Percentiles rank a stretch among this genome's conserved stretches.
phyloP scores from a whole-genome alignment of 2,329 filamentous ascomycete species.

The Fusarium marasasianum region DNA sequence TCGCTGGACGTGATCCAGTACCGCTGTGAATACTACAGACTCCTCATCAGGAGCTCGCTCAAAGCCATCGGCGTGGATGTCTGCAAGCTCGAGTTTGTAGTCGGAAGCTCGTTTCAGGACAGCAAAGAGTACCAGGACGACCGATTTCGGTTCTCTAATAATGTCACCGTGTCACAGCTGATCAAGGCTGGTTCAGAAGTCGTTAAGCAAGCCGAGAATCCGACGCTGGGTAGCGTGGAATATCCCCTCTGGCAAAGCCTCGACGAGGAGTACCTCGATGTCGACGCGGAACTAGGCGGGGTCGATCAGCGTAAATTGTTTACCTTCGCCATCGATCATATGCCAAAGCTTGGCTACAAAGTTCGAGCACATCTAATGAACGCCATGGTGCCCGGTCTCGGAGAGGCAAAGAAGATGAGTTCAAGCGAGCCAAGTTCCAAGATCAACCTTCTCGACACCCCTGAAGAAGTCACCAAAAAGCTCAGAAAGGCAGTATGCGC shows the following conservation, averaged over 20 bases:
- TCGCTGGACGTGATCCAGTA: accelerated
- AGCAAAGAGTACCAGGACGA: not conserved
- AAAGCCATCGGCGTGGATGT: not conserved
- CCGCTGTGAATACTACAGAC: not conserved
- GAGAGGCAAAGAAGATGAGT: not conserved
- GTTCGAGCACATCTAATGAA: not conserved
- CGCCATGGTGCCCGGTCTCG: not conserved
- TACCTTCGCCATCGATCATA: not conserved
- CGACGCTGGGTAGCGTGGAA: accelerated
- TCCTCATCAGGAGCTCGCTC: not conserved
- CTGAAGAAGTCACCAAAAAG: not conserved
- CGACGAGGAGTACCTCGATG: not conserved
- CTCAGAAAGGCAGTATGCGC: not conserved
- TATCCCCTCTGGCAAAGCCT: not conserved
- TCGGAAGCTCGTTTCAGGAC: not conserved
- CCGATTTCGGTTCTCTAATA: accelerated
- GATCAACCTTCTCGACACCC: not conserved
- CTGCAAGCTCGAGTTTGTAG: not conserved
- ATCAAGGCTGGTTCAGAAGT: not conserved
- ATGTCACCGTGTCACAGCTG: accelerated
- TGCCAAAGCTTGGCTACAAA: not conserved
- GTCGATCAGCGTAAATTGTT: not conserved
- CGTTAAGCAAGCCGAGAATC: not conserved
- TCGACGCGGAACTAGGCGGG: not conserved
- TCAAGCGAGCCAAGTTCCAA: not conserved